phyloP scores from a whole-genome alignment of 441 rosid species.

The Daphne laureola region DNA sequence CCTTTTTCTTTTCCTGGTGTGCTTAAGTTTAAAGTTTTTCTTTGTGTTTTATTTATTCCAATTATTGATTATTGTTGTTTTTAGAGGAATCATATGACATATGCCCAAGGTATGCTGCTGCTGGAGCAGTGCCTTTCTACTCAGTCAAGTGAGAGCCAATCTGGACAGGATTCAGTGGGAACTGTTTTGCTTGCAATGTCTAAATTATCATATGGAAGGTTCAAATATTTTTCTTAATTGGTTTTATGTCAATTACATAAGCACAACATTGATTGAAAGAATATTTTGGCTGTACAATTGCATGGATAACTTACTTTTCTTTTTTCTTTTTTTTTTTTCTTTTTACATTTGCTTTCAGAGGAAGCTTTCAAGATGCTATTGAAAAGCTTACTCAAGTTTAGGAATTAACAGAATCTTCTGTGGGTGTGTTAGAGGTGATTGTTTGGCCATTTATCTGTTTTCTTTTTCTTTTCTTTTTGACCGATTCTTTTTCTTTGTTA shows the following conservation, averaged over 20 bases:
- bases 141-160: conserved; percentile 42
- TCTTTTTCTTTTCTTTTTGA: not conserved
- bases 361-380: conserved; percentile 52
- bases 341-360: conserved; percentile 29
- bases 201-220: conserved; percentile 63
- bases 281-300: too few relatives aligned
- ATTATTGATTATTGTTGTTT: not conserved
- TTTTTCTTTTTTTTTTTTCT: not conserved
- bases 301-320: not conserved
- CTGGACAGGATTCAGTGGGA: conserved; percentile 49
- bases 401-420: conserved; percentile 26
- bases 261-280: not conserved
- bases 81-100: conserved; percentile 68
- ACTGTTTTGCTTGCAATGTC: conserved; percentile 80
- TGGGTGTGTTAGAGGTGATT: conserved; percentile 47
- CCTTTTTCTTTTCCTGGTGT: not conserved
- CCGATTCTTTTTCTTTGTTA: not conserved
- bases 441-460: not conserved
- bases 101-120: conserved; percentile 68
- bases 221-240: conserved; percentile 9
- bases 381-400: conserved; percentile 48
- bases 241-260: not conserved
- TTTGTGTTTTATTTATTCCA: conserved; percentile 1
- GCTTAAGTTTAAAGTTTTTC: not conserved
- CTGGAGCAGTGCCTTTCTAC: conserved; percentile 71